A percentile compares a stretch with the other conserved stretches of the same genome.
Conservation (phyloP, 2,329 filamentous ascomycete genomes). For the Cordyceps fumosorosea region DNA sequence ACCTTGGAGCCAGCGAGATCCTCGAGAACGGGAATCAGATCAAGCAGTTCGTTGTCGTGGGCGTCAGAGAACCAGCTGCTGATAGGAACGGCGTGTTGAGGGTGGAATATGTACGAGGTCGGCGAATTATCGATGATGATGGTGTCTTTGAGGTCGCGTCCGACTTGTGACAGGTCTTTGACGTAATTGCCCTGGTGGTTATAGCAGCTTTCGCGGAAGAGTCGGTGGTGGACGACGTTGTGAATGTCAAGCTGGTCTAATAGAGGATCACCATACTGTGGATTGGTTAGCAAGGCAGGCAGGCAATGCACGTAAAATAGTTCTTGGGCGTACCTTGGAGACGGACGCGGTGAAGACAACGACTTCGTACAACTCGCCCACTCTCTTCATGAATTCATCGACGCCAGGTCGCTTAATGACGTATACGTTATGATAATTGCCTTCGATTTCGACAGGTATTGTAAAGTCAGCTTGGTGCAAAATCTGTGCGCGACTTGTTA, state of each 20-base stretch:
- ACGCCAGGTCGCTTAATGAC: constrained; percentile 99
- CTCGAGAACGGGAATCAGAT: constrained; percentile 96
- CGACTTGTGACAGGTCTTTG: constrained; percentile 96
- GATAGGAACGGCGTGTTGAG: constrained; percentile 96
- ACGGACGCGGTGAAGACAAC: constrained; percentile 98
- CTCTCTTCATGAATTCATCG: constrained; percentile 97
- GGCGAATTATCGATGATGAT: constrained; percentile 99
- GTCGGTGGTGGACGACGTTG: constrained; percentile 86
- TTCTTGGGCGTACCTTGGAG: constrained; percentile 63
- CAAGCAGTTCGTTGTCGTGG: constrained; percentile 96
- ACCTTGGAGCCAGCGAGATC: constrained; percentile 86
- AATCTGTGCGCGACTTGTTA: constrained; percentile 51
- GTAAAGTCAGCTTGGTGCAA: constrained; percentile 98
- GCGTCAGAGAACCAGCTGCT: constrained; percentile 99
- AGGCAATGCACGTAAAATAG: no score
- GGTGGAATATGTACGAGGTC: constrained; percentile 98
- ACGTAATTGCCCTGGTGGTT: constrained; percentile 99
- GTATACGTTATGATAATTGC: constrained; percentile 98
- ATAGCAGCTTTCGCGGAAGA: constrained; percentile 98
- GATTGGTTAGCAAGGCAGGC: constrained; percentile 18
- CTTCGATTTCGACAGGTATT: constrained; percentile 97
- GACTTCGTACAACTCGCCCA: constrained; percentile 95
- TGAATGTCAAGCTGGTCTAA: constrained; percentile 97
- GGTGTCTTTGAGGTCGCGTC: constrained; percentile 89
- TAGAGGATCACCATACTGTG: constrained; percentile 87